These are phyloP conservation scores for Penium margaritaceum DNA, from an alignment of 139 green algal genomes.

Conservation along the genomic window DNA sequence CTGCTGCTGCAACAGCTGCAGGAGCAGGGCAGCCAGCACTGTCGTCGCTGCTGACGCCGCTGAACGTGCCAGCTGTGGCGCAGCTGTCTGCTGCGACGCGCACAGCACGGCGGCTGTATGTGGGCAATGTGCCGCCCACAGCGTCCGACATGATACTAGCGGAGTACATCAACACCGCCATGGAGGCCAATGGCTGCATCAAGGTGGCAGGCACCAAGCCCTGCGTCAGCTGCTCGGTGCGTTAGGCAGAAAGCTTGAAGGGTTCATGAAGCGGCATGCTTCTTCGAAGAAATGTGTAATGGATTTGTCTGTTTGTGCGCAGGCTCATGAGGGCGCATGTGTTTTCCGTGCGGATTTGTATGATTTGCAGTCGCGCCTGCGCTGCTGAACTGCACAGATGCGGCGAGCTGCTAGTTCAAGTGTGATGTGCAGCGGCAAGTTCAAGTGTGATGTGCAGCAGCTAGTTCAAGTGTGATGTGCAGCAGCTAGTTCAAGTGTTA, in stretches of 20 bases:
- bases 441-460: too few species aligned
- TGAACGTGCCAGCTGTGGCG: conserved; percentile 8
- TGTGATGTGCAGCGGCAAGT: conserved; percentile 9
- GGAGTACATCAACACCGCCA: conserved; percentile 38
- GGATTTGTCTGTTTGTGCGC: too few species aligned
- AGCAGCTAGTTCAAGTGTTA: too few species aligned
- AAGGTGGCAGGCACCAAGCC: conserved; percentile 37
- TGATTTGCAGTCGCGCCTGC: background rate
- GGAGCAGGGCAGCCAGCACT: too few species aligned
- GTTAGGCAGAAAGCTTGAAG: background rate
- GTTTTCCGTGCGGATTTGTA: background rate
- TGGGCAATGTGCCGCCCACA: conserved; percentile 34
- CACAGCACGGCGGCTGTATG: conserved; percentile 30
- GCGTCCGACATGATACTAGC: conserved; percentile 29
- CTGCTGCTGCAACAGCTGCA: too few species aligned
- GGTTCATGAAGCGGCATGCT: too few species aligned
- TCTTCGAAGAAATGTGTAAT: too few species aligned
- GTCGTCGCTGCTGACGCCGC: background rate
- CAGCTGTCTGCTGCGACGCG: conserved; percentile 14
- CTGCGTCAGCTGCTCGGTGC: conserved; percentile 32
- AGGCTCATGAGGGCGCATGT: background rate
- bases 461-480: too few species aligned
- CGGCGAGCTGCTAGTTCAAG: background rate
- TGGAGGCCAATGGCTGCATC: conserved; percentile 10
- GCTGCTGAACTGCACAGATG: background rate